Base-by-base conservation (phyloP, 257 asterid genomes). In the Solanum virginianum region DNA sequence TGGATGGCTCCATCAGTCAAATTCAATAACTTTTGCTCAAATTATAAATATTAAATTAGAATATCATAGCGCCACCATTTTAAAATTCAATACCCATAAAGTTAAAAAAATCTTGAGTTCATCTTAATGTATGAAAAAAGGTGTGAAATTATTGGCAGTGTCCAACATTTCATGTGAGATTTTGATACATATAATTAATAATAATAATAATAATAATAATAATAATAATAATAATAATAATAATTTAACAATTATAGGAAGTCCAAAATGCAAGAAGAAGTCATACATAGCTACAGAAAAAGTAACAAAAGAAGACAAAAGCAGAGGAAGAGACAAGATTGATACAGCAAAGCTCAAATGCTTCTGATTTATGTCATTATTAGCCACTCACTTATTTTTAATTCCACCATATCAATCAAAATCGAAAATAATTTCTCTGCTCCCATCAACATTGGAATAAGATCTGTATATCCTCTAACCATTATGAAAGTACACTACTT, bases 151-250 rank as follows among this genome's bases (percentile, higher is more conserved):
- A 24, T 24, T 82, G 75, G 20, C 43, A 29, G 18, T 59, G 3
- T 82, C 79, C 85, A 45, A 26, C 85, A 82, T 82, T 62, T 82
- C 79, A 63, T 62, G 85, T 82, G 79, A 82, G 57, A 17, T 82
- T 62, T 82, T 62, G 81, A 8, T 45, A 41, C 26, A 15, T 62
- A 41, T 45, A 66, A 66, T 62, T 60, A 17, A 62, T 41, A 60
- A n/a, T 10, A 59, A 59, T 18, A 56, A 55, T 16, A 16, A 56
- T 17, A 16, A 54, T 15, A 6, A 51, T 53, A 4, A 14, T 14
- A 29, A n/a, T n/a, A n/a, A n/a, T n/a, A n/a, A n/a, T n/a, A n/a
- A n/a, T n/a, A n/a, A n/a, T n/a, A n/a, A n/a, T n/a, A n/a, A 36
- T 36, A 36, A 36, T 36, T 36, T 36, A 15, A 54, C n/a, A 39